Conservation (phyloP, 2,329 filamentous ascomycete genomes). For the Mollisiaceae sp. region DNA sequence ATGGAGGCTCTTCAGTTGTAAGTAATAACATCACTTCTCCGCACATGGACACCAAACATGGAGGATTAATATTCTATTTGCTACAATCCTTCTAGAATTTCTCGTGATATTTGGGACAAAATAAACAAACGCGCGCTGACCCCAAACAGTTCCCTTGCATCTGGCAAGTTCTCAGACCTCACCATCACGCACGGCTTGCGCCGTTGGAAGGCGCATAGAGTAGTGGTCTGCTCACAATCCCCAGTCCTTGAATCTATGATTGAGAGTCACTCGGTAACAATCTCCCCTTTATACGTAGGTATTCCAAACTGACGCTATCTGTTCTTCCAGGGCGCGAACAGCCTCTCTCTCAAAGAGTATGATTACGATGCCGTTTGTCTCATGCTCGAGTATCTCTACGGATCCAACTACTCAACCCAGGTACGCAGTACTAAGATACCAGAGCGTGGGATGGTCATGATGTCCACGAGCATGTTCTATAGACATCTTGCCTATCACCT, state of each 20-base stretch:
- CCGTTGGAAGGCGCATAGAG: constrained; percentile 36
- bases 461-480: background rate
- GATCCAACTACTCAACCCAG: constrained; percentile 24
- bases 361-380: constrained; percentile 15
- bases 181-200: constrained; percentile 29
- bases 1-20: constrained; percentile 28
- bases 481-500: too few species aligned
- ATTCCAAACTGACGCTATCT: background rate
- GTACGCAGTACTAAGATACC: background rate
- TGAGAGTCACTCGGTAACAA: constrained; percentile 6
- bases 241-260: constrained; percentile 31
- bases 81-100: background rate
- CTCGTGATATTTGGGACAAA: background rate
- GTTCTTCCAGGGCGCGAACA: constrained; percentile 1
- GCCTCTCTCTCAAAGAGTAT: constrained; percentile 27
- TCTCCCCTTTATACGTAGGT: background rate
- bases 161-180: constrained; percentile 37
- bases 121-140: constrained; percentile 12
- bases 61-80: background rate
- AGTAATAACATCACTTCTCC: background rate
- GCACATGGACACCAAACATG: too few species aligned
- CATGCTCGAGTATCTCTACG: constrained; percentile 37
- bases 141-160: constrained; percentile 27
- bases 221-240: constrained; percentile 36
- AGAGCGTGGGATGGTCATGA: too few species aligned